phyloP scores from a whole-genome alignment of 2,329 filamentous ascomycete species.

The Nothopassalora personata region DNA sequence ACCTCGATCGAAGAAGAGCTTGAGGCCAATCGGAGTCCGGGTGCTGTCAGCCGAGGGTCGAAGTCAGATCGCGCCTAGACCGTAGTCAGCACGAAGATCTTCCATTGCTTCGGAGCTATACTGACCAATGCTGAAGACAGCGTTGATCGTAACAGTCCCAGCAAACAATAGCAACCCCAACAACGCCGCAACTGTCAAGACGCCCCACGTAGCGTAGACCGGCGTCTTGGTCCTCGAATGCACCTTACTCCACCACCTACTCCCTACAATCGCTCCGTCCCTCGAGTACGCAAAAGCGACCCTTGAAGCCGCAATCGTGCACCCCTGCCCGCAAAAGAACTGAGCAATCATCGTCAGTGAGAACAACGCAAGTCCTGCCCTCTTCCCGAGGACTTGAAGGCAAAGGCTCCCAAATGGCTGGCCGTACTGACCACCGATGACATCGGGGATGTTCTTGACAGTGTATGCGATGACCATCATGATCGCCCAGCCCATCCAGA shows the following conservation, averaged over 20 bases:
- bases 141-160: conserved; percentile 29
- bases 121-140: conserved; percentile 30
- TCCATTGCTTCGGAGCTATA: not conserved
- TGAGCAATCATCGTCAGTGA: conserved; percentile 30
- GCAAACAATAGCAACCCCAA: conserved; percentile 29
- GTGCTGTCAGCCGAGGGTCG: not conserved
- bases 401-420: conserved; percentile 32
- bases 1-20: conserved; percentile 27
- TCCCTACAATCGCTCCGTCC: conserved; percentile 28
- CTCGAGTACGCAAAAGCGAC: conserved; percentile 31
- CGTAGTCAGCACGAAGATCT: not conserved
- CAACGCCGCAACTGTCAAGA: conserved; percentile 25
- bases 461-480: conserved; percentile 31
- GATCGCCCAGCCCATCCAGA: conserved; percentile 27
- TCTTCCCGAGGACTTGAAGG: conserved; percentile 29
- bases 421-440: conserved; percentile 28
- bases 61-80: conserved; percentile 7
- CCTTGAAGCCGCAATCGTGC: conserved; percentile 28
- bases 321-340: conserved; percentile 30
- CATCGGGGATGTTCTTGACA: conserved; percentile 28
- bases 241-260: conserved; percentile 27
- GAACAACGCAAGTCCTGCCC: conserved; percentile 31
- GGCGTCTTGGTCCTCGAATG: conserved; percentile 28
- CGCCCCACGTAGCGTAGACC: conserved; percentile 30
- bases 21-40: conserved; percentile 25